These are phyloP conservation scores for Crucibulum laeve DNA, from an alignment of 768 basidiomycete species.

Conservation along the genomic window DNA sequence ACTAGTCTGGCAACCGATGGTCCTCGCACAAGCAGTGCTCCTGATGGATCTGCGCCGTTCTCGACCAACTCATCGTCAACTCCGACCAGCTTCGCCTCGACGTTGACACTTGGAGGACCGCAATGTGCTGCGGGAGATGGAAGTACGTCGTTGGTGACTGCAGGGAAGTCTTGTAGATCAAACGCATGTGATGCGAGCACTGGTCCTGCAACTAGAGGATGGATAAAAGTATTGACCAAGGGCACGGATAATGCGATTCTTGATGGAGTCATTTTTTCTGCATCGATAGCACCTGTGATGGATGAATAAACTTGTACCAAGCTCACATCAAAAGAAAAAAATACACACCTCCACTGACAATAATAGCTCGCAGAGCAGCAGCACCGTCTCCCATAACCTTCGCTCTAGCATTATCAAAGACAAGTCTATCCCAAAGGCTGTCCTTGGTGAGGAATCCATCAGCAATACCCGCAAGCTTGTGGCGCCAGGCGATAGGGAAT, in stretches of 20 bases:
- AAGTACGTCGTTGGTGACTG: conserved; percentile 20
- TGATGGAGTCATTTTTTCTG: conserved; percentile 50
- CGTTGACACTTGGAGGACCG: conserved; percentile 81
- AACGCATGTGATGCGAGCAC: conserved; percentile 79
- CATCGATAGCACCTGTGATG: conserved; percentile 45
- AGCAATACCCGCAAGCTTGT: conserved; percentile 63
- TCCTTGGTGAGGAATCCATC: conserved; percentile 78
- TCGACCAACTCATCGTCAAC: conserved; percentile 66
- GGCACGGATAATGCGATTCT: conserved; percentile 78
- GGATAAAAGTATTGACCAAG: conserved; percentile 58
- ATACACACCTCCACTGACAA: conserved; percentile 64
- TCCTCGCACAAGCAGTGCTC: conserved; percentile 60
- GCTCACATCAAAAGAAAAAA: background rate
- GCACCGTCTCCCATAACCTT: conserved; percentile 57
- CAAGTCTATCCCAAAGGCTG: conserved; percentile 79
- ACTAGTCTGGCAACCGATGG: conserved; percentile 64
- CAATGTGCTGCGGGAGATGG: conserved; percentile 37
- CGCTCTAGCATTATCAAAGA: conserved; percentile 67
- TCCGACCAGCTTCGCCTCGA: conserved; percentile 76
- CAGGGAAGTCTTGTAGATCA: conserved; percentile 75
- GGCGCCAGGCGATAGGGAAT: conserved; percentile 67
- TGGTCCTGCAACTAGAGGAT: conserved; percentile 68
- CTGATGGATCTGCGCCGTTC: conserved; percentile 60
- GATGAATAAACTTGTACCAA: conserved; percentile 3
- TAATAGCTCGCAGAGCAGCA: conserved; percentile 57